phyloP scores from a whole-genome alignment of 768 basidiomycete species.

The Suillus sp. region DNA sequence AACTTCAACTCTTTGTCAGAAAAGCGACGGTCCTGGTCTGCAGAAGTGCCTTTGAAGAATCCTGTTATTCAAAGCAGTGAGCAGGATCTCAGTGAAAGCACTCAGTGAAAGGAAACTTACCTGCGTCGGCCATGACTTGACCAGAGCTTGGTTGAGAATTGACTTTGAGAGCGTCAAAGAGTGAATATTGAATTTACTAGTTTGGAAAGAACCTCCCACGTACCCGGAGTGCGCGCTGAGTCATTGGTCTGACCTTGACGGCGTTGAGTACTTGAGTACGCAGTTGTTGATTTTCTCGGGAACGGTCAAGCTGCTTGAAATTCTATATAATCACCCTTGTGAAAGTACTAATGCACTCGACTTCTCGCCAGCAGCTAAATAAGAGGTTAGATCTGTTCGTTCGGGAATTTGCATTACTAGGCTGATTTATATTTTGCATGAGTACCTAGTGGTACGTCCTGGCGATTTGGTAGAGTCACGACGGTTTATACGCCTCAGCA shows the following conservation, averaged over 20 bases:
- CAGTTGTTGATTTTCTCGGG: background rate
- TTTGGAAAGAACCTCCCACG: background rate
- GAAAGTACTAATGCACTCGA: background rate
- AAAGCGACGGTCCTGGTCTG: slow-evolving; percentile 90
- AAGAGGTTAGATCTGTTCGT: background rate
- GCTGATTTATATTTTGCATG: background rate
- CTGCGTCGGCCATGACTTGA: slow-evolving; percentile 59
- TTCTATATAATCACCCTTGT: background rate
- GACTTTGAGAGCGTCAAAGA: background rate
- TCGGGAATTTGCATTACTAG: background rate
- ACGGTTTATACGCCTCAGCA: background rate
- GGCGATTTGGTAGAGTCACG: background rate
- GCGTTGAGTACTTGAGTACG: too few species aligned
- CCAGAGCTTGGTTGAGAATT: slow-evolving; percentile 7
- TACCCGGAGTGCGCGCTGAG: background rate
- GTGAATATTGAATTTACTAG: background rate
- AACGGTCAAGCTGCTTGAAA: background rate
- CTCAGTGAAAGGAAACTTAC: slow-evolving; percentile 37
- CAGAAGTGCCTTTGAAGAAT: slow-evolving; percentile 89
- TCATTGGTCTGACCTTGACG: too few species aligned
- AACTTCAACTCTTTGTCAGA: slow-evolving; percentile 93
- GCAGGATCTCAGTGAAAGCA: background rate
- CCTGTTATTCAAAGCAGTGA: slow-evolving; percentile 42
- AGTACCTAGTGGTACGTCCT: background rate
- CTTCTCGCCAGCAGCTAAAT: background rate